Base-by-base conservation (phyloP, 192 early-diverging fungal genomes). In the Coemansia sp. region DNA sequence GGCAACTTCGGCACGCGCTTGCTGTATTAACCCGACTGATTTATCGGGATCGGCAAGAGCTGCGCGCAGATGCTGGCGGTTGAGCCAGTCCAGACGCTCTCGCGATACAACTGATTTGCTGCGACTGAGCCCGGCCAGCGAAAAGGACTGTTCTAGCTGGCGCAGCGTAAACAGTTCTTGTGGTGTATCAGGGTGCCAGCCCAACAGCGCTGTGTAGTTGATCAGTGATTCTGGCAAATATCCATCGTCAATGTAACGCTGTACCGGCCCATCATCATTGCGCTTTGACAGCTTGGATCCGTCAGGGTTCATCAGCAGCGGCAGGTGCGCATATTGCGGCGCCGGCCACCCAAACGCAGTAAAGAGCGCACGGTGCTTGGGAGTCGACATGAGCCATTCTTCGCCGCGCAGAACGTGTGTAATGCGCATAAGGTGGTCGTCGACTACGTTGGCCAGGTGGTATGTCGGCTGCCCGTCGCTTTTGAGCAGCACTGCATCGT, bases 301-400 rank as follows among this genome's bases (percentile, higher is more conserved):
- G 69, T 93, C 87, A 2, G 78, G 66, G 65, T 94, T 94, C 40
- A 95, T 80, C 48, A 98, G 83, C 25, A 98, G 82, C 15, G 95
- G 95, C 34, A 98, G 79, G 56, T 98, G 95, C 1, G 84, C 90
- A 76, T 91, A 98, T 54, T 82, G 57, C 10, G 95, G 95, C 15
- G 83, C 58, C 6, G 71, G 68, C 93, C 92, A 95, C 2, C 87
- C 88, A 70, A 98, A 86, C 17, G 91, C 89, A 19, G 77, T 64
- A 74, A 95, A 95, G 17, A 98, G 82, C 4, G 93, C 67, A 2
- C 92, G 62, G 78, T 98, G 95, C 65, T 95, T 96, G 36, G 95
- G 94, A 9, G 93, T 95, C 8, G 93, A 95, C 20, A 93, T 83
- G 26, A 98, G 83, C 95, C 95, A 98, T 76, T 98, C 95, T 75